A percentile compares a stretch with the other conserved stretches of the same genome.
Evolutionary conservation across 352 stramenopile genomes (phyloP).

Genomic region (Pythium scleroteichum): DNA sequence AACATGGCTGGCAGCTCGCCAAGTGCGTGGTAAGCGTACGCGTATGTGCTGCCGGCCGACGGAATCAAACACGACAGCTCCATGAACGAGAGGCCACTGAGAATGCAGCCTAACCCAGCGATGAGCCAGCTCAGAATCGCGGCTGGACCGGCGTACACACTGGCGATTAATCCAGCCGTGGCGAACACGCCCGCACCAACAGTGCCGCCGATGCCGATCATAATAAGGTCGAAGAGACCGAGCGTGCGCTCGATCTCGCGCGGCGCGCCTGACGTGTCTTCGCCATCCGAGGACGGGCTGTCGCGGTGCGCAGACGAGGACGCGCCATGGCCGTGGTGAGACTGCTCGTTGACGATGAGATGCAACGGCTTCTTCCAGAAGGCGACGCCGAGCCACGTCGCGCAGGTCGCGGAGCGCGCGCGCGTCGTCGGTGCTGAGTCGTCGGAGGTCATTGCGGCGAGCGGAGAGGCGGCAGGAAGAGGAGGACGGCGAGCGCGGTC

Average conservation of each 20-base stretch:
- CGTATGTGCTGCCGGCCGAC: constrained; percentile 90
- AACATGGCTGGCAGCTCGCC: constrained; percentile 92
- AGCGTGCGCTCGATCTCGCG: constrained; percentile 65
- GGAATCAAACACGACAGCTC: constrained; percentile 89
- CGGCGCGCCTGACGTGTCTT: background rate
- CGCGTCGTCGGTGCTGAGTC: constrained; percentile 1
- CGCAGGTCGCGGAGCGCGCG: constrained; percentile 13
- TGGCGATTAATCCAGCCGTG: constrained; percentile 71
- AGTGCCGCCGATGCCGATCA: constrained; percentile 93
- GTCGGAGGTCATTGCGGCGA: background rate
- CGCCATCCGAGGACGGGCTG: constrained; percentile 21
- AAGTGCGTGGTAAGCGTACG: constrained; percentile 92
- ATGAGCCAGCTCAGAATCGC: constrained; percentile 87
- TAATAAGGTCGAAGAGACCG: constrained; percentile 90
- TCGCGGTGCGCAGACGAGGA: constrained; percentile 17
- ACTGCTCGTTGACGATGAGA: constrained; percentile 30
- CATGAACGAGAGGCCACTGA: constrained; percentile 90
- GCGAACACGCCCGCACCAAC: constrained; percentile 94
- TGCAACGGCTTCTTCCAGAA: constrained; percentile 79
- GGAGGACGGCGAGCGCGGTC: background rate
- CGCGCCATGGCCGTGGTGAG: constrained; percentile 11
- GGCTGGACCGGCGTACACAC: constrained; percentile 65
- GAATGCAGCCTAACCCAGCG: constrained; percentile 71
- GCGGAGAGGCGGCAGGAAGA: background rate
- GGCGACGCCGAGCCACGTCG: constrained; percentile 46